Conservation (phyloP, 2,329 filamentous ascomycete genomes). For the Cordyceps cateniannulata region DNA sequence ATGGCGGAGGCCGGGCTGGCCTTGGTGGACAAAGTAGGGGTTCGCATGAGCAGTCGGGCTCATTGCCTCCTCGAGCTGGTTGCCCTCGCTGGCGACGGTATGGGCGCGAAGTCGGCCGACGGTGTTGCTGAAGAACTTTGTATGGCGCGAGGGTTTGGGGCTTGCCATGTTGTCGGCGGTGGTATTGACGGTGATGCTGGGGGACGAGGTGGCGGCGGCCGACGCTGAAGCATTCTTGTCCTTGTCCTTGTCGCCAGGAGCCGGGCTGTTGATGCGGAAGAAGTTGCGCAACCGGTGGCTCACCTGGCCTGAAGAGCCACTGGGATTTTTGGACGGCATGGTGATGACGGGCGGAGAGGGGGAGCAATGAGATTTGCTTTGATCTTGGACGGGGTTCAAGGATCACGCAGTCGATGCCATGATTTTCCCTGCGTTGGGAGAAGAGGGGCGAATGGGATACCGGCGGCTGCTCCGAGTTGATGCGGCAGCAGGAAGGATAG, state of each 20-base stretch:
- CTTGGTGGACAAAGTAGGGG: conserved; percentile 95
- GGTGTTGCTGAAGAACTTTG: conserved; percentile 78
- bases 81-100: conserved; percentile 88
- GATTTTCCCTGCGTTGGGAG: neutral
- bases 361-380: conserved; percentile 14
- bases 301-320: conserved; percentile 50
- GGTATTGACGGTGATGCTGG: conserved; percentile 9
- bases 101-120: conserved; percentile 83
- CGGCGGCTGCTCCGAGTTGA: neutral
- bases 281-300: conserved; percentile 65
- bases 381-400: conserved; percentile 5
- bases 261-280: conserved; percentile 57
- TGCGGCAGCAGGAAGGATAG: neutral
- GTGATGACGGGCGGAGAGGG: conserved; percentile 9
- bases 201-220: conserved; percentile 4
- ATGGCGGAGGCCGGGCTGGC: conserved; percentile 85
- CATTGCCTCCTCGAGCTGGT: conserved; percentile 78
- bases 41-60: conserved; percentile 93
- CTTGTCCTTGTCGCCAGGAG: conserved; percentile 41
- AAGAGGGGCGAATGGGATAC: neutral
- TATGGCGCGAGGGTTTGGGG: conserved; percentile 68
- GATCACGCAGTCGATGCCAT: conserved; percentile 7
- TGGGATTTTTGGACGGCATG: conserved; percentile 50
- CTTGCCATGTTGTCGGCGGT: conserved; percentile 18
- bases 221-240: conserved; percentile 56